These are phyloP conservation scores for Mortierella sp. DNA, from an alignment of 371 early-diverging fungal species.

Conservation along the genomic window DNA sequence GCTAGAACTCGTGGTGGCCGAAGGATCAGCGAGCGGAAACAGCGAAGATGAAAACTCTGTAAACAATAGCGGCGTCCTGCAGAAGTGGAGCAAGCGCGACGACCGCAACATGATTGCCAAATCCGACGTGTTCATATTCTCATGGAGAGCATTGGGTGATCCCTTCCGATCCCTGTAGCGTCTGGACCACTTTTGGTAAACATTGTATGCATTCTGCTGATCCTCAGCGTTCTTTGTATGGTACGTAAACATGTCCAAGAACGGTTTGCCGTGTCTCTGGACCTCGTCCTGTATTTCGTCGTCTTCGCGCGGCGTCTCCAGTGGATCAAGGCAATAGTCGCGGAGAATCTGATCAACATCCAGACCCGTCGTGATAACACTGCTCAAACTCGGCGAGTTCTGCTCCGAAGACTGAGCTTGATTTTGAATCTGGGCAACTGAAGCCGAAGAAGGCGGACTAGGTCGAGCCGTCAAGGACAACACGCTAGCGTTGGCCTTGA, in stretches of 20 bases:
- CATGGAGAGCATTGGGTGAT: conserved; percentile 48
- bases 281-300: conserved; percentile 63
- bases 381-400: conserved; percentile 3
- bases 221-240: conserved; percentile 68
- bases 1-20: not conserved
- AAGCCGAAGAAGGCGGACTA: conserved; percentile 11
- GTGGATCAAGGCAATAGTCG: conserved; percentile 60
- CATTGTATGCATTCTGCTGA: conserved; percentile 72
- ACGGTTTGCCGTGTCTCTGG: conserved; percentile 67
- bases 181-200: conserved; percentile 76
- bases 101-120: conserved; percentile 70
- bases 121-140: conserved; percentile 67
- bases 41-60: conserved; percentile 57
- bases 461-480: conserved; percentile 39
- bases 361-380: conserved; percentile 29
- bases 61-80: conserved; percentile 72
- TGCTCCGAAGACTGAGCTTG: conserved; percentile 16
- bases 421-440: conserved; percentile 14
- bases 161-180: conserved; percentile 60
- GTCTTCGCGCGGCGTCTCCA: conserved; percentile 45
- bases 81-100: conserved; percentile 72
- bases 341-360: conserved; percentile 67
- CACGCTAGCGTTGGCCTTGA: conserved; percentile 27
- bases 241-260: conserved; percentile 63
- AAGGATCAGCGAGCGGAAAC: conserved; percentile 27